Percentiles rank a stretch among this genome's conserved stretches.
phyloP scores from a whole-genome alignment of 2,329 filamentous ascomycete species.

The Fusarium ramigenum region DNA sequence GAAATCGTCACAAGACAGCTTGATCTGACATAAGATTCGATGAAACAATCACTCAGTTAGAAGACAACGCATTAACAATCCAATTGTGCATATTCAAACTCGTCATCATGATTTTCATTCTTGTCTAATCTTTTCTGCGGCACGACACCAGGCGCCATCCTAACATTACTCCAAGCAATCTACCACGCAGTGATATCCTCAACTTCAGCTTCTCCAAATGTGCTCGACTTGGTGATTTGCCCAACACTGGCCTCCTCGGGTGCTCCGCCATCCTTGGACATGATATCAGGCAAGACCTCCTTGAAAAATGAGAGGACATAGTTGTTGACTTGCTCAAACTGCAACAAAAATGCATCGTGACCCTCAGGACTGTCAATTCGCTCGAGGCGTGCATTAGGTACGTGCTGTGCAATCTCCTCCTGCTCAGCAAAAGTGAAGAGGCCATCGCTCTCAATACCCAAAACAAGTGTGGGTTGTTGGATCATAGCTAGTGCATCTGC shows the following conservation, averaged over 20 bases:
- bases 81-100: background rate
- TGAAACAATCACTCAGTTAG: background rate
- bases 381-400: slow-evolving; percentile 79
- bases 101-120: slow-evolving; percentile 5
- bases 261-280: slow-evolving; percentile 68
- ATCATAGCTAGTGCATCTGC: slow-evolving; percentile 82
- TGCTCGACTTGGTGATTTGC: slow-evolving; percentile 83
- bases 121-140: slow-evolving; percentile 1
- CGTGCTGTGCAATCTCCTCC: slow-evolving; percentile 84
- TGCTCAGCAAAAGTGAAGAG: slow-evolving; percentile 98
- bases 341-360: slow-evolving; percentile 93
- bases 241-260: slow-evolving; percentile 64
- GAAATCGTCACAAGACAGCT: background rate
- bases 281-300: slow-evolving; percentile 87
- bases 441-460: slow-evolving; percentile 95
- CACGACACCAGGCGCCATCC: background rate
- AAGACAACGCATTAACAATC: background rate
- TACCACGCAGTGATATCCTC: slow-evolving; percentile 97
- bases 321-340: slow-evolving; percentile 96
- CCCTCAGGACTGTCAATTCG: slow-evolving; percentile 95
- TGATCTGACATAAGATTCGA: background rate
- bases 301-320: slow-evolving; percentile 87
- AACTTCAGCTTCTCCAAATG: slow-evolving; percentile 94
- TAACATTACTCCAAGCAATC: slow-evolving; percentile 13
- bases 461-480: slow-evolving; percentile 86